Conservation (phyloP, 2,329 filamentous ascomycete genomes). For the Aspergillus sp. region DNA sequence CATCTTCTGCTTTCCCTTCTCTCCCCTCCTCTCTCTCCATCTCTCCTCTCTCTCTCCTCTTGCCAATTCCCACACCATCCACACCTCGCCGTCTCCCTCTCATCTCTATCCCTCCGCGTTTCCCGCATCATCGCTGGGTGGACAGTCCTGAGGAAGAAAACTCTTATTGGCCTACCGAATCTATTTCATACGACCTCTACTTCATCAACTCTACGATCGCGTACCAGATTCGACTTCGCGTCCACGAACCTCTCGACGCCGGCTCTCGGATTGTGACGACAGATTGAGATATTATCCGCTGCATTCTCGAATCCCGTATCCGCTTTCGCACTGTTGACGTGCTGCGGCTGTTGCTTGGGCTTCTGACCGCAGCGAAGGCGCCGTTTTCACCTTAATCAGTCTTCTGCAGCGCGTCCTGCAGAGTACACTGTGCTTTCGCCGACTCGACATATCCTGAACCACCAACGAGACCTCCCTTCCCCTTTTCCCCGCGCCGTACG, state of each 20-base stretch:
- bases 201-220: no score
- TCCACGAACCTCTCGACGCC: no score
- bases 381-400: constrained; percentile 11
- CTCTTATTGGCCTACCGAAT: no score
- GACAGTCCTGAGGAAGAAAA: no score
- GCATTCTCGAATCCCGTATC: constrained; percentile 1
- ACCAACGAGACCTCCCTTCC: constrained; percentile 9
- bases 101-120: constrained; percentile 2
- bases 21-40: constrained; percentile 7
- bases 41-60: constrained; percentile 5
- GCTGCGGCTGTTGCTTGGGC: constrained; percentile 5
- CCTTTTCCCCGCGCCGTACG: constrained; percentile 29
- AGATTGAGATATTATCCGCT: no score
- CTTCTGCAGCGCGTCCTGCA: constrained; percentile 13
- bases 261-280: constrained; percentile 1
- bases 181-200: no score
- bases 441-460: constrained; percentile 4
- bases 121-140: not conserved
- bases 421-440: constrained; percentile 7
- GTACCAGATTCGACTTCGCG: no score
- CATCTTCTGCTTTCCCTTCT: constrained; percentile 13
- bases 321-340: constrained; percentile 1
- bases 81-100: constrained; percentile 11
- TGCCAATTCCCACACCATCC: constrained; percentile 9
- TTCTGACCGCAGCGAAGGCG: constrained; percentile 12